Evolutionary conservation across 2,329 filamentous ascomycete species (phyloP), one percentile per base, ranked within the genome.

Genomic region (Cadophora malorum): DNA sequence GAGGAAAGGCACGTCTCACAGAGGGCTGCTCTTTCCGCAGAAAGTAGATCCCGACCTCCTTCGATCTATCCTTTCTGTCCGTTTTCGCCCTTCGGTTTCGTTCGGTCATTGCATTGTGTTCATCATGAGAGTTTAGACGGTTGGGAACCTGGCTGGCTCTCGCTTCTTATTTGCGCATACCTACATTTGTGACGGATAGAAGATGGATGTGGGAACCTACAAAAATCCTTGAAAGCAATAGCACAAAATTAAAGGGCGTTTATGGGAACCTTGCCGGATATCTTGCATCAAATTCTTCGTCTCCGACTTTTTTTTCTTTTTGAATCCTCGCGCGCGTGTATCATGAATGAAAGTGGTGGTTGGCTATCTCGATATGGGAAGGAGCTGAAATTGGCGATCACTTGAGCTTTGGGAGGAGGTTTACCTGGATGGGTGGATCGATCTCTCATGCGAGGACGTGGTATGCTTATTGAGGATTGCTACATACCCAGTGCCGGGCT

Each of bases 21-120:
- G 96, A 99, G 91, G 96, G 96, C 83, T 99, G 96, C 93, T 98
- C 96, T 82, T 99, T 99, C 93, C 91, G 96, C 88, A 94, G 94
- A 88, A 99, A 99, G 95, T 99, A 98, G 86, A 93, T 80, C 83
- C 79, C 78, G 73, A 78, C 76, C 55, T 76, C 74, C 35, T 38
- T 50, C 35, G 47, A 77, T 72, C 79, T 78, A 78, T 80, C 14
- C 80, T 80, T 78, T 75, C 79, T 49, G 45, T 14, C 81, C 14
- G 28, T 59, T 45, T 28, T 23, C 56, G 56, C 56, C 33, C n/a
- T 83, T 72, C 69, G 66, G 65, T 65, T 69, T 72, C 69, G 67
- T 71, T 66, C 67, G 65, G 64, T 76, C 47, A 68, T 70, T 72
- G 71, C 72, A 75, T 76, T 73, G 28, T 69, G 70, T 73, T 60